Evolutionary conservation across 1,139 yeast species (phyloP), one percentile per base, ranked within the genome.

Genomic region (Pichia sp.): DNA sequence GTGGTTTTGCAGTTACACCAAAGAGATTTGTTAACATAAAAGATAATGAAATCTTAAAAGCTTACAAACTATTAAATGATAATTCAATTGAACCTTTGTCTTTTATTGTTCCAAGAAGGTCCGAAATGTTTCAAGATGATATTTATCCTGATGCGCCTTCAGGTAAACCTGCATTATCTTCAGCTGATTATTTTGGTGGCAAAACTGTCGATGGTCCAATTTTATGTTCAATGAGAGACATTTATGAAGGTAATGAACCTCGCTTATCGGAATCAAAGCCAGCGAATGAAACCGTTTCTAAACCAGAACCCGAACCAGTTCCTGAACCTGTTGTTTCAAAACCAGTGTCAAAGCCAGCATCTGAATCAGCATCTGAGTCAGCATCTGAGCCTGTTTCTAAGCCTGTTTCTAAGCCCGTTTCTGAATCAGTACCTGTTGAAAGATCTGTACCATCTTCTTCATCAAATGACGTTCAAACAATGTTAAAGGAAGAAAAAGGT

Each of bases 121-220:
- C 96, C 2, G 97, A 92, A 62, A 80, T 84, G 58, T 92, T 92
- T 73, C 97, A 92, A 66, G 83, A 76, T 41, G 97, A 90, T 61
- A 88, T 92, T 47, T 92, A 83, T 63, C 97, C 97, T 3, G 95
- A 85, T 64, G 87, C 94, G 36, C 94, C 94, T 34, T 82, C 96
- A 4, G 75, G 71, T 40, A 74, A 79, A 58, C 83, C 97, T 1
- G 95, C 97, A 0, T 67, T 88, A 54, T 65, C 81, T 25, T 90
- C 95, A 1, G 77, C 71, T 3, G 96, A 89, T 56, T 92, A 89
- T 85, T 74, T 82, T 50, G 68, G 66, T 27, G 97, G 97, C 34
- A 82, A 88, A 64, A 74, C 76, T 30, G 82, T 83, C 30, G 80
- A 80, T 52, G 94, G 92, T 7, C 97, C 98, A n/a, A 70, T 86